Base-by-base conservation (phyloP, 192 early-diverging fungal genomes). In the Thamnidium elegans region DNA sequence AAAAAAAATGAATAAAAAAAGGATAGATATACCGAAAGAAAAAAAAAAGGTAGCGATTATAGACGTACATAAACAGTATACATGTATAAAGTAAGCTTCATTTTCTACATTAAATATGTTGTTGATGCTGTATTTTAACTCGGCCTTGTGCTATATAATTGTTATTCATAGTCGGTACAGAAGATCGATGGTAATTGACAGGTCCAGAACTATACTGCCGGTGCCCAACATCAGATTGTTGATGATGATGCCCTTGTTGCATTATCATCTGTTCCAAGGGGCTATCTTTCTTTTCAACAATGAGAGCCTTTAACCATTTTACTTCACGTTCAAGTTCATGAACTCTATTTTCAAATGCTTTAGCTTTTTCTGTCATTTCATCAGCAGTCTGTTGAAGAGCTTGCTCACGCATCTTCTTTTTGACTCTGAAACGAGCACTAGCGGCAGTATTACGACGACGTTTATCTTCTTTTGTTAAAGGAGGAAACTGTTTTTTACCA, bases 391-490 rank as follows among this genome's bases (percentile, higher is more conserved):
- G 78, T 78, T 94, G 89, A 26, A 98, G 71, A 20, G 79, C 83
- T 79, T 92, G 88, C 72, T 97, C 95, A 48, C 90, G 85, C 72
- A 88, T 71, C 76, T 97, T 96, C 71, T 97, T 98, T 81, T 94
- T 94, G 42, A 91, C 81, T 13, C 96, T 84, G 82, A 98, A 98
- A 19, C 96, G 79, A 17, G 94, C 94, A 11, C 91, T 93, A 2
- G 96, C 96, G 2, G 87, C 93, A 6, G 94, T 98, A 83, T 98
- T 98, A 50, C 94, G 82, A 19, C 87, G 80, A 32, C 96, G 86
- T 78, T 96, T 96, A 72, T 98, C 94, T 47, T 87, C 90, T 51
- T 89, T 82, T 44, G 23, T 84, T 1, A 79, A 72, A 21, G 7
- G 9, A 21, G 42, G 6, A 15, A 20, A 8, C 7, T 19, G 13